phyloP scores from a whole-genome alignment of 2,329 filamentous ascomycete genomes.

The Westerdykella ornata region DNA sequence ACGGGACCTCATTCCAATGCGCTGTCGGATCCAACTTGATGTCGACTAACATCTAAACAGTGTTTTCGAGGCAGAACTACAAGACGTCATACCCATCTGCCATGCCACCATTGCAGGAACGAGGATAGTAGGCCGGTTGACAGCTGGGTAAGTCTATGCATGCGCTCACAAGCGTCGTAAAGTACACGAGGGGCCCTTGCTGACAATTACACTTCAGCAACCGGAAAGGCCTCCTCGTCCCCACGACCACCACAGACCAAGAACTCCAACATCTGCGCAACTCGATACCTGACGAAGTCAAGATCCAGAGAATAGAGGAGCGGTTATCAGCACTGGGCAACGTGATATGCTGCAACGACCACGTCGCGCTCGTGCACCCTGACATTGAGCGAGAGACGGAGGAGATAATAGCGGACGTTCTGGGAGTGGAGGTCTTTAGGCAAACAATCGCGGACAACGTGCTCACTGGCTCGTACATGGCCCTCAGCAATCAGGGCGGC shows the following conservation, averaged over 20 bases:
- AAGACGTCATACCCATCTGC: conserved; percentile 95
- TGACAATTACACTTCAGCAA: conserved; percentile 52
- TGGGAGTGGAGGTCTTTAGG: conserved; percentile 81
- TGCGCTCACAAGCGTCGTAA: not conserved
- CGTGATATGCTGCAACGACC: conserved; percentile 93
- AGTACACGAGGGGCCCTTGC: not conserved
- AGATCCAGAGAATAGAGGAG: conserved; percentile 97
- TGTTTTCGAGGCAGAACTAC: conserved; percentile 94
- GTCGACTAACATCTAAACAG: conserved; percentile 44
- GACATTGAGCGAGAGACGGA: conserved; percentile 97
- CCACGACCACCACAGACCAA: conserved; percentile 93
- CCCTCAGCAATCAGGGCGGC: conserved; percentile 88
- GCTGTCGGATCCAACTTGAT: not conserved
- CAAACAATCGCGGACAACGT: conserved; percentile 98
- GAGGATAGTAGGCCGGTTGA: conserved; percentile 90
- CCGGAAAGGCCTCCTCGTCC: conserved; percentile 92
- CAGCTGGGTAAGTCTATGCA: conserved; percentile 62
- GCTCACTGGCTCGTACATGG: conserved; percentile 93
- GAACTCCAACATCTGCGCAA: conserved; percentile 97
- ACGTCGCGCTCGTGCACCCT: conserved; percentile 92
- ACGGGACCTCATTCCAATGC: not conserved
- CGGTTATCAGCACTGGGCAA: conserved; percentile 91
- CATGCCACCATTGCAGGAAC: conserved; percentile 95
- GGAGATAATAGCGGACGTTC: conserved; percentile 93
- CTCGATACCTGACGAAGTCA: conserved; percentile 81